Evolutionary conservation across 73 alveolate species (phyloP).

Genomic region (Paramecium caudatum): DNA sequence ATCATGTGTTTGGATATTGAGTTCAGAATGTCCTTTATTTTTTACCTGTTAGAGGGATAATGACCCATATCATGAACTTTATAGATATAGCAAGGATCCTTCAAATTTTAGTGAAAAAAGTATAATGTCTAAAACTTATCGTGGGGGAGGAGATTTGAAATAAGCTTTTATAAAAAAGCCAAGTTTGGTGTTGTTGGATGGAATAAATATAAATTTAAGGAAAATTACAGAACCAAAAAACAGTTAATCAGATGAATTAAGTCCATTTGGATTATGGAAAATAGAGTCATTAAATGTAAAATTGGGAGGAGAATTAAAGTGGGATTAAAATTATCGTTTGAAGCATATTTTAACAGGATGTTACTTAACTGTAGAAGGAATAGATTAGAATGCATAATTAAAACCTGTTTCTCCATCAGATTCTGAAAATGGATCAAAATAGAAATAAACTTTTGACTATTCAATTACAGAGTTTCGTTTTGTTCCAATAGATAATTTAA

Average conservation of each 20-base stretch:
- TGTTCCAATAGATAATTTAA: slow-evolving; percentile 68
- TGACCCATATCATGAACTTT: slow-evolving; percentile 27
- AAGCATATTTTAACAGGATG: slow-evolving; percentile 69
- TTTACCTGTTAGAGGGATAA: slow-evolving; percentile 18
- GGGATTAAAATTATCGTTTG: slow-evolving; percentile 70
- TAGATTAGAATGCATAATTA: neutral
- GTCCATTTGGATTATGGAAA: slow-evolving; percentile 72
- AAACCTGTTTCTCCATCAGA: too few relatives aligned
- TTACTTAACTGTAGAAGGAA: slow-evolving; percentile 49
- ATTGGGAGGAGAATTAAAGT: slow-evolving; percentile 71
- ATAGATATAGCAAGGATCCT: neutral
- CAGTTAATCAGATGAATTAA: slow-evolving; percentile 19
- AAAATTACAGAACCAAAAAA: neutral
- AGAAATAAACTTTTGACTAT: neutral
- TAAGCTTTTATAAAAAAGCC: neutral
- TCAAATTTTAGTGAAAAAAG: neutral
- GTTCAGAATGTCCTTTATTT: slow-evolving; percentile 46
- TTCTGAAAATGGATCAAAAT: too few relatives aligned
- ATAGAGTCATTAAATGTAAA: slow-evolving; percentile 57
- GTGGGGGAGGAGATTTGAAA: neutral
- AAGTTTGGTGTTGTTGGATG: neutral
- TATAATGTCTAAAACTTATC: neutral
- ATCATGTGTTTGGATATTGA: slow-evolving; percentile 56
- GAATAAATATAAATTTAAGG: neutral
- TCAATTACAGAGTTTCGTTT: slow-evolving; percentile 44